Conservation (phyloP, 106 monocot genomes). For the Chionographis japonica region DNA sequence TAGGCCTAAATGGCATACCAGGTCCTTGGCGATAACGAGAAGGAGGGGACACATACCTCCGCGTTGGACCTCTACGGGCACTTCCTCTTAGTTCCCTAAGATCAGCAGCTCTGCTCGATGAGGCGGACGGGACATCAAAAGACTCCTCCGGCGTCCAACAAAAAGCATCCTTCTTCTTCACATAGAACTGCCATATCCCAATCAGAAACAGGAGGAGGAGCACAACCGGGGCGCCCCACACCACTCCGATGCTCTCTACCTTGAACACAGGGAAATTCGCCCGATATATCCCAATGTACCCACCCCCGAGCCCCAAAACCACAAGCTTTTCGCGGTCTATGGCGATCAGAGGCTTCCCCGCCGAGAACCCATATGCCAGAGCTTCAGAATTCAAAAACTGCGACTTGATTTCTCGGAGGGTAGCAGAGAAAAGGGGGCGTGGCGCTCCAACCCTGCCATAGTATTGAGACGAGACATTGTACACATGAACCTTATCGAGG, state of each 20-base stretch:
- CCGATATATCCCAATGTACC: constrained; percentile 68
- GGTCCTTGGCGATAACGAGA: constrained; percentile 41
- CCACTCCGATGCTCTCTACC: constrained; percentile 55
- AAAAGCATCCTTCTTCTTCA: constrained; percentile 84
- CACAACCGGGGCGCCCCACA: constrained; percentile 79
- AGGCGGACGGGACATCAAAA: constrained; percentile 24
- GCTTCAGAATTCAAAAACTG: constrained; percentile 29
- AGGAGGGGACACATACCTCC: constrained; percentile 74
- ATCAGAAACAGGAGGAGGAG: constrained; percentile 78
- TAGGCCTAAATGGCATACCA: constrained; percentile 41
- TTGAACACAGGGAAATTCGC: constrained; percentile 66
- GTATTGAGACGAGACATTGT: constrained; percentile 80
- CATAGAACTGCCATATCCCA: constrained; percentile 80
- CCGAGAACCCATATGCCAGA: constrained; percentile 6
- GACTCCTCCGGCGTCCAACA: constrained; percentile 76
- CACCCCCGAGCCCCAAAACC: constrained; percentile 62
- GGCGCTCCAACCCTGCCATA: constrained; percentile 70
- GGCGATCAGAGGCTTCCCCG: constrained; percentile 52
- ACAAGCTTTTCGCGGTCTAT: constrained; percentile 77
- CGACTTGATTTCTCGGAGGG: constrained; percentile 65
- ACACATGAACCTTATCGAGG: constrained; percentile 56
- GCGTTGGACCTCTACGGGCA: constrained; percentile 38
- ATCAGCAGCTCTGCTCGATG: constrained; percentile 25
- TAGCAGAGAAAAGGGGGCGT: constrained; percentile 56
- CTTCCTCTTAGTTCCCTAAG: constrained; percentile 44